Percentiles rank a stretch among this genome's conserved stretches.
Conservation (phyloP, 352 stramenopile species). For the Peronospora belbahrii region DNA sequence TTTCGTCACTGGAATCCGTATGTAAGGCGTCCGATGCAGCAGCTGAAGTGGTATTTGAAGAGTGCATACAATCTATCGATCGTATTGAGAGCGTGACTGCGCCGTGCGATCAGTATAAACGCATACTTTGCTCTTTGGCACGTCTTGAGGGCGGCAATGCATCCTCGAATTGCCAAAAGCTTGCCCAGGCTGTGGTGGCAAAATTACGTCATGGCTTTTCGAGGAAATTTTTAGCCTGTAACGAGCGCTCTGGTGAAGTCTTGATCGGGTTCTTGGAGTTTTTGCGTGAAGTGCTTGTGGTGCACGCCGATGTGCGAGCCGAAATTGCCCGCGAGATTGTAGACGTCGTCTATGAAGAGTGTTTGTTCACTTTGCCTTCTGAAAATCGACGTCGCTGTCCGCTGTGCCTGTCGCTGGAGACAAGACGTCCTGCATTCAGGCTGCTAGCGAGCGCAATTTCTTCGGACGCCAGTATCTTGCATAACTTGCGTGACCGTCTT, state of each 20-base stretch:
- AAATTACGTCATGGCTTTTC: constrained; percentile 71
- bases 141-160: constrained; percentile 42
- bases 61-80: constrained; percentile 52
- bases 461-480: constrained; percentile 51
- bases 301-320: constrained; percentile 41
- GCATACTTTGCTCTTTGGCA: constrained; percentile 63
- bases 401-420: constrained; percentile 72
- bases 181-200: constrained; percentile 42
- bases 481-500: constrained; percentile 48
- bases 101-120: constrained; percentile 63
- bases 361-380: constrained; percentile 73
- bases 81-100: constrained; percentile 55
- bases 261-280: constrained; percentile 73
- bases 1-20: constrained; percentile 70
- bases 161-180: constrained; percentile 37
- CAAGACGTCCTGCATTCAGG: constrained; percentile 70
- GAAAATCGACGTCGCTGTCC: constrained; percentile 54
- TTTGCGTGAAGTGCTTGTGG: constrained; percentile 56
- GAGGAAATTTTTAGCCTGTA: constrained; percentile 71
- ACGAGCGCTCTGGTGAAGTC: constrained; percentile 58
- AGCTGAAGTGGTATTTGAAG: constrained; percentile 52
- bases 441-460: constrained; percentile 74
- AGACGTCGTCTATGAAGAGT: constrained; percentile 79
- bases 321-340: constrained; percentile 58
- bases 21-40: constrained; percentile 41